phyloP scores from a whole-genome alignment of 306 rosid genomes.

The Elaeagnus macrophylla region DNA sequence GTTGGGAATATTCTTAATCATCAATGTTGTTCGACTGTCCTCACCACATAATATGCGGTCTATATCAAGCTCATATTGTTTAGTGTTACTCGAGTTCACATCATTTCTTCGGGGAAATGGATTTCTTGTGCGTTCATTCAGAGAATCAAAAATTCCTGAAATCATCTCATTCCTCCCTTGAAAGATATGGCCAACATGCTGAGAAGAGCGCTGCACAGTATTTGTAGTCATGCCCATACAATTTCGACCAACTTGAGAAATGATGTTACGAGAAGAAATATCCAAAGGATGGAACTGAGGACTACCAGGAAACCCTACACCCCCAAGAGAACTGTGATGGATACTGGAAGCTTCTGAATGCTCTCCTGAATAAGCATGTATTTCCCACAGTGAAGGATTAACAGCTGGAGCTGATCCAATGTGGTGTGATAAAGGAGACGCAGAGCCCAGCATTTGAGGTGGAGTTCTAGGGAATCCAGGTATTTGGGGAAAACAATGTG shows the following conservation, averaged over 20 bases:
- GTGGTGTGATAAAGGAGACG: slow-evolving; percentile 50
- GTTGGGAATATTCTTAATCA: slow-evolving; percentile 85
- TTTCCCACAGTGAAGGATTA: slow-evolving; percentile 70
- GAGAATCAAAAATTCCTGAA: slow-evolving; percentile 57
- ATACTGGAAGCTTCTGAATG: slow-evolving; percentile 58
- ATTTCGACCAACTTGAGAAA: slow-evolving; percentile 58
- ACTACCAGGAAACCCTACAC: slow-evolving; percentile 48
- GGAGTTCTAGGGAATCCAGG: slow-evolving; percentile 53
- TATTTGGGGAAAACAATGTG: slow-evolving; percentile 47
- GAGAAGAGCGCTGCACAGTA: slow-evolving; percentile 51
- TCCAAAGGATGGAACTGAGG: slow-evolving; percentile 58
- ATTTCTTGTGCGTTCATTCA: slow-evolving; percentile 58
- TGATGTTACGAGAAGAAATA: slow-evolving; percentile 39
- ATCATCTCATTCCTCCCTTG: slow-evolving; percentile 55
- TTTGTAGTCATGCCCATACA: slow-evolving; percentile 42
- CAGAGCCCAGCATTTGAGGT: slow-evolving; percentile 43
- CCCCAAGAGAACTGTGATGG: slow-evolving; percentile 59
- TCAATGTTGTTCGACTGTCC: slow-evolving; percentile 67
- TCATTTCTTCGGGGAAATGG: slow-evolving; percentile 66
- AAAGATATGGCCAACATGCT: slow-evolving; percentile 48
- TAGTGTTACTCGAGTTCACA: slow-evolving; percentile 44
- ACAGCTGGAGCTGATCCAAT: slow-evolving; percentile 80
- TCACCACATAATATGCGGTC: slow-evolving; percentile 58
- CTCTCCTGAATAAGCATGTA: slow-evolving; percentile 56
- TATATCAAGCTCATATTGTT: slow-evolving; percentile 65